Percentiles rank a stretch among this genome's conserved stretches.
Evolutionary conservation across 768 basidiomycete species (phyloP).

Genomic region (Termitomyces sp.): DNA sequence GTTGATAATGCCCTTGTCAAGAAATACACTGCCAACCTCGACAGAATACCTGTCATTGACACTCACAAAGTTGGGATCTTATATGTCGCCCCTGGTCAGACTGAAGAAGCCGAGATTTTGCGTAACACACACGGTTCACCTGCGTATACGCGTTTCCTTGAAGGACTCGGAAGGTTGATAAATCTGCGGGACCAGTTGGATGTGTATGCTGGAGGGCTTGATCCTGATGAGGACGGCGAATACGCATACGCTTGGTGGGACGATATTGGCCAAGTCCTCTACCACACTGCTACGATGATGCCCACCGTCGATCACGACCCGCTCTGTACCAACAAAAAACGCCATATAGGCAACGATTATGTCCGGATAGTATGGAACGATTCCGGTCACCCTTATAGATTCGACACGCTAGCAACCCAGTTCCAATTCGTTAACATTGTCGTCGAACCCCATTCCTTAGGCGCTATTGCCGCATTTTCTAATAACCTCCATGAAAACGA

Average conservation of each 20-base stretch:
- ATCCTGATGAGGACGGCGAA: slow-evolving; percentile 90
- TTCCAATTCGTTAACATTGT: slow-evolving; percentile 99
- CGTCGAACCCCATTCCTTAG: slow-evolving; percentile 88
- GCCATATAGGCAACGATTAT: slow-evolving; percentile 95
- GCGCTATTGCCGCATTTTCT: slow-evolving; percentile 81
- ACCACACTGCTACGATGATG: slow-evolving; percentile 98
- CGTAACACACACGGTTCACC: slow-evolving; percentile 91
- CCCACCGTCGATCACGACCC: slow-evolving; percentile 72
- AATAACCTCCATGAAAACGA: slow-evolving; percentile 86
- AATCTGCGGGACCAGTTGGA: slow-evolving; percentile 87
- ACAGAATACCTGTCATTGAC: slow-evolving; percentile 91
- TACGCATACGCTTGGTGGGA: slow-evolving; percentile 99
- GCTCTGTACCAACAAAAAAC: slow-evolving; percentile 81
- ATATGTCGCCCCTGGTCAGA: slow-evolving; percentile 93
- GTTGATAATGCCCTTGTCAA: slow-evolving; percentile 53
- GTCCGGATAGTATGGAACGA: slow-evolving; percentile 99
- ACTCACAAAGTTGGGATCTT: slow-evolving; percentile 96
- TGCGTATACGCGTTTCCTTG: slow-evolving; percentile 90
- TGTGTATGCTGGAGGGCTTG: slow-evolving; percentile 89
- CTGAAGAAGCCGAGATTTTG: slow-evolving; percentile 80
- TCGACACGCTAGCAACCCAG: slow-evolving; percentile 88
- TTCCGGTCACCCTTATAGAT: slow-evolving; percentile 82
- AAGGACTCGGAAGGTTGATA: slow-evolving; percentile 86
- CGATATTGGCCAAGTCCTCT: slow-evolving; percentile 92
- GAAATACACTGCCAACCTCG: slow-evolving; percentile 65